Evolutionary conservation across 495 filamentous ascomycete genomes (phyloP), one percentile per base, ranked within the genome.

Genomic region (Lindgomyces ingoldianus): DNA sequence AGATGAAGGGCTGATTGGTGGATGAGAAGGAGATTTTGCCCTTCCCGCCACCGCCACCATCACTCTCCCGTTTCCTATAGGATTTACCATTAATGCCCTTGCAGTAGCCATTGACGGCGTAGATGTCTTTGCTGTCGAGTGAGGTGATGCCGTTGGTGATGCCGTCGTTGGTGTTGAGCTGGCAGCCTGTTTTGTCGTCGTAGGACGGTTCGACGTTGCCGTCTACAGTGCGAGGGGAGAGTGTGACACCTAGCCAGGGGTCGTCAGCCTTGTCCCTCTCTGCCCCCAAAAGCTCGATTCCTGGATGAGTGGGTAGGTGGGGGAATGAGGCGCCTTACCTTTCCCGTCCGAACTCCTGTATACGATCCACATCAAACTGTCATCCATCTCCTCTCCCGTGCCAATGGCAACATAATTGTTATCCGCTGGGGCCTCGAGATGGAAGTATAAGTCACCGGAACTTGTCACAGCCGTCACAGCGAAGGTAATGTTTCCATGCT

Each of bases 361-460:
- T 0, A 74, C 70, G 45, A 85, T 72, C 51, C 84, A 76, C 65
- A 85, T 82, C 42, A 85, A 67, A 10, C 81, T 71, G 47, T 77
- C 74, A 12, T 75, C 67, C 84, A 87, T 87, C 52, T 76, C 29
- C 3, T 57, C 70, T 14, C 84, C 84, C 42, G 82, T 77, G 42
- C 84, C 84, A 14, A 86, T 66, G 2, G 76, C 82, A 42, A 77
- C 67, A 80, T 80, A 85, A 18, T 68, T 71, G 27, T 77, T 74
- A 0, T 57, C 65, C 14, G 68, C 57, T 1, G 80, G 79, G 22
- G 77, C 78, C 36, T 76, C 77, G 39, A 84, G 48, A 48, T 80
- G 77, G 71, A 83, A 80, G 69, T 73, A 82, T 16, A 84, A 45
- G 53, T 84, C 78, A 10, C 73, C 71, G 12, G 65, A 70, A 30